Percentiles rank a stretch among this genome's conserved stretches.
phyloP scores from a whole-genome alignment of 2,329 filamentous ascomycete genomes.

The Penicillium sp. region DNA sequence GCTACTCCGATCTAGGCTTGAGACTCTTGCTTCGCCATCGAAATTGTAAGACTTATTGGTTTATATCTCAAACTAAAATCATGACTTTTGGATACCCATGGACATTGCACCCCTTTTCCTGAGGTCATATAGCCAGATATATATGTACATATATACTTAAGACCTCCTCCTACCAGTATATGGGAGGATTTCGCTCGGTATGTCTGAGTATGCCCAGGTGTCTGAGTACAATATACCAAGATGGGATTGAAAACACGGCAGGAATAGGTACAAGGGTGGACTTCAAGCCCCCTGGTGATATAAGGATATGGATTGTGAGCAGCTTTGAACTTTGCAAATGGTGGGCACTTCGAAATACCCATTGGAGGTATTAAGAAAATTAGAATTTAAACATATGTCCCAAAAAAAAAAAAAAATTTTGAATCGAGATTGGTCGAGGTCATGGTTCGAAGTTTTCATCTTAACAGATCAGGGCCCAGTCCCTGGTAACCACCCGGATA shows the following conservation, averaged over 20 bases:
- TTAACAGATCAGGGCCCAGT: background rate
- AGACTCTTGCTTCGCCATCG: background rate
- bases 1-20: background rate
- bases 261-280: too few relatives aligned
- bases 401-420: too few relatives aligned
- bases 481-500: background rate
- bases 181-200: too few relatives aligned
- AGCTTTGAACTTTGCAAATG: background rate
- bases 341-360: too few relatives aligned
- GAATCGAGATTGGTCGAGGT: background rate
- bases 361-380: background rate
- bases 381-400: background rate
- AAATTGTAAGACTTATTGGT: background rate
- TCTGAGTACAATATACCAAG: background rate
- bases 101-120: background rate
- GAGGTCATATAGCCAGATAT: background rate
- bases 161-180: too few relatives aligned
- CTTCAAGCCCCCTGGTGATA: too few relatives aligned
- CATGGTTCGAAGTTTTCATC: background rate
- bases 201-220: too few relatives aligned
- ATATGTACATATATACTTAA: background rate
- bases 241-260: background rate
- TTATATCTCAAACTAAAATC: background rate
- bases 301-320: too few relatives aligned
- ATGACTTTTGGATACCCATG: background rate